Conservation (phyloP, 306 rosid species). For the Cucurbita pepo region DNA sequence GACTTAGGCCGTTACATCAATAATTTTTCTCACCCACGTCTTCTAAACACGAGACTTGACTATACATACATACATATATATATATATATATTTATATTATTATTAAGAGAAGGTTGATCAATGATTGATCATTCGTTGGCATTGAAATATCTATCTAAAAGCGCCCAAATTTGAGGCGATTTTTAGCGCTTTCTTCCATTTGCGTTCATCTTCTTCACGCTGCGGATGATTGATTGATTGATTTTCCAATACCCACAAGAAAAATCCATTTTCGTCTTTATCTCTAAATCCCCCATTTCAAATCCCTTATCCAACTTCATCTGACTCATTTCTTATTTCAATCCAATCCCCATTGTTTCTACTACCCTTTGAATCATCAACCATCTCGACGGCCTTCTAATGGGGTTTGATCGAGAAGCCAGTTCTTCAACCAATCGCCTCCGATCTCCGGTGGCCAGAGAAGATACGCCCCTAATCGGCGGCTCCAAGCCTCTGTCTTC, state of each 20-base stretch:
- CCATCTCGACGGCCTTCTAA: not conserved
- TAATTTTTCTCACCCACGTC: too few species aligned
- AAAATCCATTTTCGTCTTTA: not conserved
- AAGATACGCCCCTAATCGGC: slow-evolving; percentile 29
- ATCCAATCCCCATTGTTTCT: not conserved
- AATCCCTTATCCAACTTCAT: not conserved
- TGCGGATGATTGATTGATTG: not conserved
- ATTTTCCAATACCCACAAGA: not conserved
- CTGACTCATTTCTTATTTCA: not conserved
- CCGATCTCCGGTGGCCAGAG: slow-evolving; percentile 14
- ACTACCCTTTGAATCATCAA: not conserved
- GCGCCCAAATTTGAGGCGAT: not conserved
- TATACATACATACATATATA: too few species aligned
- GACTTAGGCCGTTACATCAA: too few species aligned
- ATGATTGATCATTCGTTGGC: too few species aligned
- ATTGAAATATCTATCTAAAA: too few species aligned
- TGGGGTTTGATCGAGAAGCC: slow-evolving; percentile 18
- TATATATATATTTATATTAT: too few species aligned
- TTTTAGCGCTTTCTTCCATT: not conserved
- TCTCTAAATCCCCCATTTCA: not conserved
- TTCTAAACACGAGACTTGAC: too few species aligned
- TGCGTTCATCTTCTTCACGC: not conserved
- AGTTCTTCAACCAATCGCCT: slow-evolving; percentile 18
- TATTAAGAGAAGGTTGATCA: too few species aligned
- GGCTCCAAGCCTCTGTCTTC: slow-evolving; percentile 16